phyloP scores from a whole-genome alignment of 2,329 filamentous ascomycete species.

The Cryoendolithus antarcticus region DNA sequence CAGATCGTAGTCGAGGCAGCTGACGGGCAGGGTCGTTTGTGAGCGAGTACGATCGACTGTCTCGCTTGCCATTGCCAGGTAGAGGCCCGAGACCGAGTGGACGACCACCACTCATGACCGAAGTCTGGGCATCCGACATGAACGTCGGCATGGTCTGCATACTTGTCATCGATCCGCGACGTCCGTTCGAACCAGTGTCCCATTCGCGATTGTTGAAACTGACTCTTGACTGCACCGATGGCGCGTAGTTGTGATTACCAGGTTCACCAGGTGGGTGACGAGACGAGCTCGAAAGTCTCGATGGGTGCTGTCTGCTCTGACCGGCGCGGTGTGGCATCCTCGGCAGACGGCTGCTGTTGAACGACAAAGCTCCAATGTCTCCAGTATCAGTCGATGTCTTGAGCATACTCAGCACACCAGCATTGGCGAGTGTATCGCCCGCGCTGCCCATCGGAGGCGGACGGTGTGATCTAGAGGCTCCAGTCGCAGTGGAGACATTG shows the following conservation, averaged over 20 bases:
- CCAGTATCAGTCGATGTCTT: conserved; percentile 38
- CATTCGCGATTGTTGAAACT: conserved; percentile 25
- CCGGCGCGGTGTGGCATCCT: conserved; percentile 24
- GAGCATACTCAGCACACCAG: conserved; percentile 38
- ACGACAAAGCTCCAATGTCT: conserved; percentile 30
- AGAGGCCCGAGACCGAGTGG: conserved; percentile 5
- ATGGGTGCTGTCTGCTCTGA: conserved; percentile 22
- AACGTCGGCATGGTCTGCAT: conserved; percentile 32
- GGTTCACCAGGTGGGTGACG: conserved; percentile 17
- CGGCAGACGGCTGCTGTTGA: conserved; percentile 26
- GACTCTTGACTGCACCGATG: conserved; percentile 30
- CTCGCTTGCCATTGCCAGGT: conserved; percentile 6
- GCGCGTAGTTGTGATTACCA: conserved; percentile 22
- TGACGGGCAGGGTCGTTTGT: conserved; percentile 22
- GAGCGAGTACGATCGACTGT: conserved; percentile 33
- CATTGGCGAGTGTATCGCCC: conserved; percentile 23
- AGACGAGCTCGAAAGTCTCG: conserved; percentile 29
- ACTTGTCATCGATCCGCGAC: conserved; percentile 29
- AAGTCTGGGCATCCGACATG: conserved; percentile 21
- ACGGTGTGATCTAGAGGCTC: conserved; percentile 16
- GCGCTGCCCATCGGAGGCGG: conserved; percentile 15
- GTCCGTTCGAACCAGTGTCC: conserved; percentile 28
- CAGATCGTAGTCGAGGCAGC: conserved; percentile 31
- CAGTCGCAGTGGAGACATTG: conserved; percentile 29
- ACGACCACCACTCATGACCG: conserved; percentile 4